These are phyloP conservation scores for Diaporthe citri DNA, from an alignment of 2,329 filamentous ascomycete species.

Conservation along the genomic window DNA sequence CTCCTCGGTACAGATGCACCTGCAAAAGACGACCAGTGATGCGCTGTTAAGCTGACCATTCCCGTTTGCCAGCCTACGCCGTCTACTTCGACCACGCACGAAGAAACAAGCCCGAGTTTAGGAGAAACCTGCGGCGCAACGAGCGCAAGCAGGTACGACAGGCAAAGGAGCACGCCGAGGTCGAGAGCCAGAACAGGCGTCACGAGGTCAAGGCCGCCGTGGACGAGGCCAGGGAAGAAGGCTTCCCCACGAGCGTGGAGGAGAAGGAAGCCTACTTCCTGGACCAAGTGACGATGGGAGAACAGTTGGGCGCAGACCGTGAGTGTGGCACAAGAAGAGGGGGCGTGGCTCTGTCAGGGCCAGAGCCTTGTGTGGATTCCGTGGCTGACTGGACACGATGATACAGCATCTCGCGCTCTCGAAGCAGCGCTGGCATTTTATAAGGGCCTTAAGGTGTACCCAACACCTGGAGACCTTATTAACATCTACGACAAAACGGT, in stretches of 20 bases:
- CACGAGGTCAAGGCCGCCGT: constrained; percentile 81
- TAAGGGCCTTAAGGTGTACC: constrained; percentile 98
- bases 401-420: constrained; percentile 73
- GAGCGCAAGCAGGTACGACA: constrained; percentile 78
- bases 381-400: constrained; percentile 12
- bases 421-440: constrained; percentile 97
- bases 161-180: constrained; percentile 79
- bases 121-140: constrained; percentile 78
- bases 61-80: constrained; percentile 66
- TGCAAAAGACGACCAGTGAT: neutral
- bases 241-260: constrained; percentile 90
- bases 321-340: constrained; percentile 51
- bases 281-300: constrained; percentile 91
- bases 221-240: constrained; percentile 87
- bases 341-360: constrained; percentile 17
- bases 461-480: constrained; percentile 91
- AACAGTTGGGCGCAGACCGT: constrained; percentile 87
- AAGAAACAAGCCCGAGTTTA: constrained; percentile 74
- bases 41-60: constrained; percentile 27
- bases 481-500: constrained; percentile 99
- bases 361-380: neutral
- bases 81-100: constrained; percentile 78
- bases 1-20: constrained; percentile 63
- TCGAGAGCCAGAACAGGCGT: constrained; percentile 74
- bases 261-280: constrained; percentile 98